phyloP scores from a whole-genome alignment of 345 rosid genomes.

The Xanthoceras sorbifolium region DNA sequence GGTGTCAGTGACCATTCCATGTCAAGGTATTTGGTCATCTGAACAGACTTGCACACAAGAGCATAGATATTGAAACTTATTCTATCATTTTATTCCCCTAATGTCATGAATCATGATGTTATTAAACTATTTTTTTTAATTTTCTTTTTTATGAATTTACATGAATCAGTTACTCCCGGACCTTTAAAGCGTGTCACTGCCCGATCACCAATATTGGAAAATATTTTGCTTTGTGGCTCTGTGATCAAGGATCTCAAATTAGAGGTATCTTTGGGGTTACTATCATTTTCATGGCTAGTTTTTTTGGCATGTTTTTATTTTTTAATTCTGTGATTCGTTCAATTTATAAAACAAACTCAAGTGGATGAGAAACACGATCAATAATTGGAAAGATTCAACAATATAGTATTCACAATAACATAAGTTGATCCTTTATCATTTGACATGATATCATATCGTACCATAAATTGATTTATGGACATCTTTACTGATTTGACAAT shows the following conservation, averaged over 20 bases:
- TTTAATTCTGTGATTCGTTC: not conserved
- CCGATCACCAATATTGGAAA: conserved; percentile 28
- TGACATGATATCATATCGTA: not conserved
- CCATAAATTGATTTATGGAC: not conserved
- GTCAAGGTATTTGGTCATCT: conserved; percentile 46
- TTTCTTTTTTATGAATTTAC: conserved; percentile 8
- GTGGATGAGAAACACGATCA: not conserved
- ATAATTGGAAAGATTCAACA: not conserved
- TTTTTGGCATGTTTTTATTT: not conserved
- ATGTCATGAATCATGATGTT: not conserved
- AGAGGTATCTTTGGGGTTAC: conserved; percentile 47
- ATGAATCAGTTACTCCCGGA: conserved; percentile 58
- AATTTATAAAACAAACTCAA: not conserved
- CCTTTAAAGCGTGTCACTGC: conserved; percentile 28
- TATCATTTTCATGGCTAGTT: not conserved
- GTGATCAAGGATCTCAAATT: conserved; percentile 44
- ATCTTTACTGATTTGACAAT: not conserved
- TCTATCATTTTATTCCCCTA: not conserved
- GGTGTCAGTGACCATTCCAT: conserved; percentile 42
- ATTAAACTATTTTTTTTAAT: not conserved
- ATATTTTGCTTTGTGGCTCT: conserved; percentile 47
- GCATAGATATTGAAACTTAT: not conserved
- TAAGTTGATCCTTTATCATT: not conserved
- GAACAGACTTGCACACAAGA: not conserved
- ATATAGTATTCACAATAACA: not conserved